A percentile compares a stretch with the other conserved stretches of the same genome.
phyloP scores from a whole-genome alignment of 2,329 filamentous ascomycete genomes.

The Calonectria naviculata region DNA sequence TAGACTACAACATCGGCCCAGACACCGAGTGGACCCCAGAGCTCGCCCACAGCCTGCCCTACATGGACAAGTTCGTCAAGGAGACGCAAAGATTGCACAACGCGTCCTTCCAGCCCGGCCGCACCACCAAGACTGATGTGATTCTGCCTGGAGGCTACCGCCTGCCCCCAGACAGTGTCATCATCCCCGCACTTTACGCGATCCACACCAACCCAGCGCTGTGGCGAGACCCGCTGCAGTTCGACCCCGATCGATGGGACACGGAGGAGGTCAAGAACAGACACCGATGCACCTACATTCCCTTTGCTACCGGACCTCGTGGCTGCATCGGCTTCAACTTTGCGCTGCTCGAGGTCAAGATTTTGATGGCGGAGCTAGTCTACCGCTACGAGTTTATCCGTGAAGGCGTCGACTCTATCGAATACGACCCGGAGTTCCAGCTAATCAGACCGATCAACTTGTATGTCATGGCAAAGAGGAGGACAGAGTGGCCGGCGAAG shows the following conservation, averaged over 20 bases:
- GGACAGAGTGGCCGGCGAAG: neutral
- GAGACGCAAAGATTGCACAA: neutral
- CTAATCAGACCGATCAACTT: neutral
- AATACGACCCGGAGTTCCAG: neutral
- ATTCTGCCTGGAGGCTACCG: neutral
- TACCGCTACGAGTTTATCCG: neutral
- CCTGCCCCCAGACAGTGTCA: neutral
- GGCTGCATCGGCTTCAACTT: constrained; percentile 1
- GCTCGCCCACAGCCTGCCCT: neutral
- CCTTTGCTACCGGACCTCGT: neutral
- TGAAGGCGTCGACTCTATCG: neutral
- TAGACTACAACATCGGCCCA: neutral
- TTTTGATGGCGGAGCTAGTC: neutral
- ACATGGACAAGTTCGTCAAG: constrained; percentile 1
- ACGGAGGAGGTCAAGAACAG: neutral
- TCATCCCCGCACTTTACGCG: neutral
- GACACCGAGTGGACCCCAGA: neutral
- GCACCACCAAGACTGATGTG: neutral
- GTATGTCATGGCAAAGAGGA: neutral
- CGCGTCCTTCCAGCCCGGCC: neutral
- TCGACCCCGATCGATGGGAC: neutral
- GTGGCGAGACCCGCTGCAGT: neutral
- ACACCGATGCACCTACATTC: neutral
- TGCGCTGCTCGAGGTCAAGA: neutral
- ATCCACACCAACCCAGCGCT: neutral